phyloP scores from a whole-genome alignment of 1,284 basidiomycete species.

The Puccinia hordei region DNA sequence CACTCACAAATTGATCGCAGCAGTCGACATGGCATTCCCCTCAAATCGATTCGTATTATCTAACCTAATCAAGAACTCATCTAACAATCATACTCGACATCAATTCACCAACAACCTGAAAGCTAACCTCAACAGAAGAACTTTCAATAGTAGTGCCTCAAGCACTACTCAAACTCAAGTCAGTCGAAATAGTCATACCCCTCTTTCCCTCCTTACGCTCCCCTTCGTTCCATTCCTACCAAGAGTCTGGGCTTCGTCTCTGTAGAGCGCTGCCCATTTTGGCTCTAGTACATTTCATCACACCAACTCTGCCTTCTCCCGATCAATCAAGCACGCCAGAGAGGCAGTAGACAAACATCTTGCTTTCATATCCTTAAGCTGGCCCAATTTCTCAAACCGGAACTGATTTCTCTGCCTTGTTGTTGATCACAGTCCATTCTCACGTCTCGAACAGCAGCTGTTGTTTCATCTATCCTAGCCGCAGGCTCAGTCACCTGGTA shows the following conservation, averaged over 20 bases:
- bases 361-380: too few species aligned
- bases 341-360: too few species aligned
- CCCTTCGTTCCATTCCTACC: not conserved
- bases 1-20: not conserved
- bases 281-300: not conserved
- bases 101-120: constrained; percentile 25
- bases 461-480: constrained; percentile 44
- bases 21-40: constrained; percentile 23
- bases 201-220: not conserved
- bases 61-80: constrained; percentile 28
- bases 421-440: constrained; percentile 31
- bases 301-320: not conserved
- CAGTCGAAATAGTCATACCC: constrained; percentile 3
- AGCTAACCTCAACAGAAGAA: constrained; percentile 16
- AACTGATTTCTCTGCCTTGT: not conserved
- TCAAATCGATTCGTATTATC: constrained; percentile 24
- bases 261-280: not conserved
- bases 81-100: constrained; percentile 12
- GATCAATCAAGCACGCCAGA: not conserved
- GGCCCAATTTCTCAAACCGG: too few species aligned
- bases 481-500: constrained; percentile 47
- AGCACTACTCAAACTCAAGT: constrained; percentile 13
- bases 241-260: not conserved
- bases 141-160: constrained; percentile 23
- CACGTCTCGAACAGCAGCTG: constrained; percentile 43